Base-by-base conservation (phyloP, 2,329 filamentous ascomycete species). In the Monosporascus sp. region DNA sequence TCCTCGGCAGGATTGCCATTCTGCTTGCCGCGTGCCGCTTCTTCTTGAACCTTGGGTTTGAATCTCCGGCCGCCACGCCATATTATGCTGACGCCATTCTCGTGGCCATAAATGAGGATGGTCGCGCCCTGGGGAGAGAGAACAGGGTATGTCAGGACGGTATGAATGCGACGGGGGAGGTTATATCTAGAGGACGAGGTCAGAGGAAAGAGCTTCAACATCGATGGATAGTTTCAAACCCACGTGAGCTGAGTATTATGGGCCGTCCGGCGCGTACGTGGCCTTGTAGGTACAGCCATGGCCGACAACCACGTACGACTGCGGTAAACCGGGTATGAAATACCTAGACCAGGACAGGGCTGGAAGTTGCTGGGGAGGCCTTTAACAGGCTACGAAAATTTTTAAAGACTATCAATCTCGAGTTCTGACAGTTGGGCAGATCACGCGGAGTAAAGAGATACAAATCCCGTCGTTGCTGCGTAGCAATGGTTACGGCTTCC, bases 51-150 rank as follows among this genome's bases (percentile, higher is more conserved):
- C 1, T 68, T 58, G 2, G 72, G 56, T 64, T 83, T 86, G 61
- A 87, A 80, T n/a, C 76, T 74, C 49, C 76, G 76, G 11, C 84
- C 84, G 46, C 84, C 84, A 43, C 82, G 78, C 84, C 84, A 87
- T 24, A 83, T 68, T 38, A 87, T 62, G 3, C 78, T 83, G 43
- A 86, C 69, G 45, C 84, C 84, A 66, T 80, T 83, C 55, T 85
- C 82, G 60, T 86, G 83, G 46, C 81, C 83, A 61, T 85, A 85
- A 45, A 87, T 69, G 26, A 87, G 66, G 62, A 87, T 78, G 2
- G 78, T 82, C 7, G 84, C 84, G 37, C 84, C 84, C 62, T 87
- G 84, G 2, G 82, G 77, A 1, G 84, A 85, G 54, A 76, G 75
- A 19, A 84, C 73, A 1, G 84, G 84, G 62, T 86, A 86, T 4